These are phyloP conservation scores for Entamoeba histolytica DNA, from an alignment of 208 protist genomes.

Conservation along the genomic window DNA sequence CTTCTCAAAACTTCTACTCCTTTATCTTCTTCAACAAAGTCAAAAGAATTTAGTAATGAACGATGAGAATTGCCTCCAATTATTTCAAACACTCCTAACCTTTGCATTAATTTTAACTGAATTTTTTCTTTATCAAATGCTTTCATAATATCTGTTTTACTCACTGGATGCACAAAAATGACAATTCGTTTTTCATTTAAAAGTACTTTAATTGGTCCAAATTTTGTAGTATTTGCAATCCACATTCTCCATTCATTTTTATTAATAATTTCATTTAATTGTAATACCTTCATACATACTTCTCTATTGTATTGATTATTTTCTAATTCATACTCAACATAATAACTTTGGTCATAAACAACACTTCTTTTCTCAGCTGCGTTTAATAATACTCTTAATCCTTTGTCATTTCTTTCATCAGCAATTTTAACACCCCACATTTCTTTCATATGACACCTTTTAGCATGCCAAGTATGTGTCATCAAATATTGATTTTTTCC, in stretches of 20 bases:
- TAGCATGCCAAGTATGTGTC: background rate
- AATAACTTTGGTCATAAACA: background rate
- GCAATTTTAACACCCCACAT: background rate
- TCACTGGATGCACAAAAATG: background rate
- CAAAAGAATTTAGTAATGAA: background rate
- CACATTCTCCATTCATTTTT: background rate
- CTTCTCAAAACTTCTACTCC: background rate
- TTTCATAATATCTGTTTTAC: background rate
- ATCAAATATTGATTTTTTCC: background rate
- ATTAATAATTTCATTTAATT: background rate
- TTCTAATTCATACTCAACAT: no score
- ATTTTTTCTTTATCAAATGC: background rate
- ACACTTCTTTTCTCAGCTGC: background rate
- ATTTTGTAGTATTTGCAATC: background rate
- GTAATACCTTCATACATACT: background rate
- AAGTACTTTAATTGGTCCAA: background rate
- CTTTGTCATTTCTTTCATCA: background rate
- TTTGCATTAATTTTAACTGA: background rate
- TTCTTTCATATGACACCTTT: background rate
- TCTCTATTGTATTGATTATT: no score
- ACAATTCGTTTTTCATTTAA: background rate
- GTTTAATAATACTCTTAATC: background rate
- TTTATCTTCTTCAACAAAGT: background rate
- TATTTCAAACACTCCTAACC: background rate
- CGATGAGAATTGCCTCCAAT: background rate